These are phyloP conservation scores for Debaryomyces udenii DNA, from an alignment of 1,139 yeast genomes.

Conservation along the genomic window DNA sequence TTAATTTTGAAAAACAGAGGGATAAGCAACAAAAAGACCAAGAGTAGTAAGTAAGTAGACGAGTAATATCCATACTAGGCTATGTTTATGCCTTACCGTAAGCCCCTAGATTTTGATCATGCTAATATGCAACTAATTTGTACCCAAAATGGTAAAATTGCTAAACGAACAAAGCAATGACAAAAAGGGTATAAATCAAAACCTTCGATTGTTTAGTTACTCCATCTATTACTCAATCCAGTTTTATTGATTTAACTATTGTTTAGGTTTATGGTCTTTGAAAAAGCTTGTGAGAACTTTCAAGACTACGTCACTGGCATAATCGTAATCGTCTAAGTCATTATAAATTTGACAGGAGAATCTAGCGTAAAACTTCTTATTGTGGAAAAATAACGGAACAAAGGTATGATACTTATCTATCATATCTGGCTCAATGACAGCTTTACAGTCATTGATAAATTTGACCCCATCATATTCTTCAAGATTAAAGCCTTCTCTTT, in stretches of 20 bases:
- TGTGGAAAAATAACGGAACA: constrained; percentile 48
- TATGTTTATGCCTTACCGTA: too few relatives aligned
- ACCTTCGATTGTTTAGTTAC: too few relatives aligned
- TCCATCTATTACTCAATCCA: background rate
- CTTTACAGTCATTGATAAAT: background rate
- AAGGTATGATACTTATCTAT: constrained; percentile 41
- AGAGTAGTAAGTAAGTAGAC: too few relatives aligned
- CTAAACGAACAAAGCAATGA: too few relatives aligned
- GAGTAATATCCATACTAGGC: too few relatives aligned
- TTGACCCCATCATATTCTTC: background rate
- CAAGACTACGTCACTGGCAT: constrained; percentile 36
- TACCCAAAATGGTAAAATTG: too few relatives aligned
- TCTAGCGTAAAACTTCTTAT: constrained; percentile 49
- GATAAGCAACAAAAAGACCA: too few relatives aligned
- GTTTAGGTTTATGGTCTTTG: background rate
- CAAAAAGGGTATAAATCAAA: too few relatives aligned
- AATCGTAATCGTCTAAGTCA: constrained; percentile 55
- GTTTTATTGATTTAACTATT: background rate
- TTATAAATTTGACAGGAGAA: constrained; percentile 65
- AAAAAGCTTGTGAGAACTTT: constrained; percentile 2
- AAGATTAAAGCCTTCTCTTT: constrained; percentile 17
- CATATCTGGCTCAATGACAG: constrained; percentile 14
- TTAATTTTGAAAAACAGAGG: too few relatives aligned
- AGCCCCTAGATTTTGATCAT: too few relatives aligned
- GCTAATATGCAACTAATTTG: too few relatives aligned